Evolutionary conservation across 1,139 yeast genomes (phyloP), one percentile per base, ranked within the genome.

Genomic region (Yamadazyma pseudoaaseri): DNA sequence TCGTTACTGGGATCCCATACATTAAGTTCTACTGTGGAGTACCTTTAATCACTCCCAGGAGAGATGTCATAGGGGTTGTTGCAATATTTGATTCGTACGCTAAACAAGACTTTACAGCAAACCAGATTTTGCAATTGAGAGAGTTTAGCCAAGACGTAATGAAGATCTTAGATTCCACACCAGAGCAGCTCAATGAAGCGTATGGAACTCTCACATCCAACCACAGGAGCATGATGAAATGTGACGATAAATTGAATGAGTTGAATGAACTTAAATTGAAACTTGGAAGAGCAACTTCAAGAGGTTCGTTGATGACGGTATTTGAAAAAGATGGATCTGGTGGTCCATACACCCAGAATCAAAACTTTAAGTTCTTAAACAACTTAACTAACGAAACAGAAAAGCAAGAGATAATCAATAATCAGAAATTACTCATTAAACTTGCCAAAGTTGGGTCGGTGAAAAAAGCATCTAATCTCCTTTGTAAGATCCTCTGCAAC

Each of bases 271-370:
- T 63, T 30, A 48, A 54, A 8, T 39, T 49, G 34, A 57, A 65
- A 31, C 57, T 75, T 35, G 84, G 83, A 0, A 61, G 84, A 51
- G 81, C 84, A 3, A 78, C 84, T 1, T 58, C 72, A 36, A 55
- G 59, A 31, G 63, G 62, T 0, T 38, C 53, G 5, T 50, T 60
- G 17, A 58, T 58, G 45, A 60, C 76, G 1, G 70, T 75, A 1
- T 76, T 73, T 52, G 84, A 77, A 44, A 70, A 69, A 42, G 83
- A 78, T 52, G 83, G 83, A 0, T 73, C 81, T 3, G 84, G 84
- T 7, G 70, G 73, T 8, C 73, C 80, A 10, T 79, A 77, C 44
- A 60, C 65, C 3, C 78, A 65, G 35, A 73, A 73, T 43, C 62
- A 62, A 29, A 67, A 59, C 35, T 64, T 73, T 33, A 54, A 71